Evolutionary conservation across 768 basidiomycete species (phyloP).

Genomic region (Lactarius indigo): DNA sequence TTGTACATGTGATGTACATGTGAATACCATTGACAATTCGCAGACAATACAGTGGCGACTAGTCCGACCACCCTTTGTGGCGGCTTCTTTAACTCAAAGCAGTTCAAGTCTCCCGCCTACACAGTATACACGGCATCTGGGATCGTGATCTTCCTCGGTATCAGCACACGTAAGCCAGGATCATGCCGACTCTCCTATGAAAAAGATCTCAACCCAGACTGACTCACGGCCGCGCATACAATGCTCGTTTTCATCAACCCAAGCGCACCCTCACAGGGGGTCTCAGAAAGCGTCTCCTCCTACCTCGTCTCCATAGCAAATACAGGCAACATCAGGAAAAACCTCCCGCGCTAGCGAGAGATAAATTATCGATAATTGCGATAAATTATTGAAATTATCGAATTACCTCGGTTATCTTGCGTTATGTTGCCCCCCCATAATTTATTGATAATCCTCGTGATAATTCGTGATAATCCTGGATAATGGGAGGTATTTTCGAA

Average conservation of each 20-base stretch:
- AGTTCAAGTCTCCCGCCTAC: too few relatives aligned
- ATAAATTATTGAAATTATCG: too few relatives aligned
- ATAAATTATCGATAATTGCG: too few relatives aligned
- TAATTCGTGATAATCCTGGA: too few relatives aligned
- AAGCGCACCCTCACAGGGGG: slow-evolving; percentile 49
- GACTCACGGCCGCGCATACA: slow-evolving; percentile 26
- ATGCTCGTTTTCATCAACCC: slow-evolving; percentile 67
- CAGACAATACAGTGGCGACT: slow-evolving; percentile 42
- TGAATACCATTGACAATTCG: slow-evolving; percentile 24
- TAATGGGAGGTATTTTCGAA: too few relatives aligned
- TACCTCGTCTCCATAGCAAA: slow-evolving; percentile 71
- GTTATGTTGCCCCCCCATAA: too few relatives aligned
- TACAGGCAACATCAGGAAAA: slow-evolving; percentile 41
- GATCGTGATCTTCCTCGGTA: slow-evolving; percentile 59
- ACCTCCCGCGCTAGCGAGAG: too few relatives aligned
- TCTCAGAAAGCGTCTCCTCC: slow-evolving; percentile 50
- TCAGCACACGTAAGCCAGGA: slow-evolving; percentile 43
- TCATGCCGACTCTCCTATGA: background rate
- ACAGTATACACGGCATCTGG: slow-evolving; percentile 55
- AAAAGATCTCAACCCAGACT: background rate
- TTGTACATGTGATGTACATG: slow-evolving; percentile 7
- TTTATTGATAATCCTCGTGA: too few relatives aligned
- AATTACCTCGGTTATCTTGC: too few relatives aligned
- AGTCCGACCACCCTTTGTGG: slow-evolving; percentile 52
- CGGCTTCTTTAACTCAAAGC: slow-evolving; percentile 61